Base-by-base conservation (phyloP, 441 rosid genomes). In the Gossypium laxum region DNA sequence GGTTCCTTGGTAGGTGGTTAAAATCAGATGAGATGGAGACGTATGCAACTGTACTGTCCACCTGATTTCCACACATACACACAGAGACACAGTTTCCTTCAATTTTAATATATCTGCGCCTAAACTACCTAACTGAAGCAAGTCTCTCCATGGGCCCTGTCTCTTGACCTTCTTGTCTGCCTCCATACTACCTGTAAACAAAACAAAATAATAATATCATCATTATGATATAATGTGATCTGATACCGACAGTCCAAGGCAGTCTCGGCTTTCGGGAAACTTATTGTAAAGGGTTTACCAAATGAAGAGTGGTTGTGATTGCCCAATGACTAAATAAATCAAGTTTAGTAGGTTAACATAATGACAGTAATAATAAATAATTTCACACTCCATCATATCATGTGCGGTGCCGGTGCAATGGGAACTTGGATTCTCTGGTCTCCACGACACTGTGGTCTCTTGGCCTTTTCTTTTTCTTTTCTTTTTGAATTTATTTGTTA, bases 1-100 rank as follows among this genome's bases (percentile, higher is more conserved):
- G 43, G 45, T 38, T 38, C 45, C 45, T 38, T 38, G 12, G 12
- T 38, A 0, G 11, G 12, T 38, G 45, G 2, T 38, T 38, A 38
- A 38, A 38, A 38, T 38, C 45, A 38, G 45, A 55, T 48, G 52
- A 55, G 59, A 8, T 55, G 22, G 4, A 10, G 59, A 55, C 65
- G 70, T 83, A 79, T 77, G 73, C 65, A 41, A 58, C 45, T 38
- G 61, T 67, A 63, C 50, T 60, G 65, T 38, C 45, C 70, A 47
- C 63, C 65, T 66, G 57, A 75, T 62, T 60, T 67, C 28, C 21
- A 38, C 69, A 38, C 2, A 34, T 6, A 34, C 11, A 34, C 43
- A 34, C 43, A 7, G 11, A 34, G 11, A 34, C 43, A 38, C 69
- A 19, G 59, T 69, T 76, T 78, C 50, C 73, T 82, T 80, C 38